A percentile compares a stretch with the other conserved stretches of the same genome.
Evolutionary conservation across 768 basidiomycete genomes (phyloP).

Genomic region (Phanerochaete carnosa): DNA sequence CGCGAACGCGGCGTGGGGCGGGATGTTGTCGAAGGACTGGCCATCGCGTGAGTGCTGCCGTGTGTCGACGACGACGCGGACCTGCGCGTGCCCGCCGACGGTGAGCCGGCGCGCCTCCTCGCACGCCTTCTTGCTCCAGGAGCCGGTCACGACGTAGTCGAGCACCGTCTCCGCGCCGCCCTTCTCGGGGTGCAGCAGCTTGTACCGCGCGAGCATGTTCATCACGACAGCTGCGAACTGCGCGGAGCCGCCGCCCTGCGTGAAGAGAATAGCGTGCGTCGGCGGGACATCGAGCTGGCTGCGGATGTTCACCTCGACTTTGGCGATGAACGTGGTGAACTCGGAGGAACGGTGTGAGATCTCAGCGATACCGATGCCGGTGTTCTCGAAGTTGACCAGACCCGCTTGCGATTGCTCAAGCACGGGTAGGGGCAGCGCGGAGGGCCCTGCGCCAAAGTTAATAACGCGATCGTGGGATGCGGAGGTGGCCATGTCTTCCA

Average conservation of each 20-base stretch:
- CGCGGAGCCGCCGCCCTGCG: conserved; percentile 89
- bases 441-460: conserved; percentile 96
- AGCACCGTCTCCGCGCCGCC: conserved; percentile 50
- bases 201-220: conserved; percentile 86
- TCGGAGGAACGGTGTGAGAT: conserved; percentile 94
- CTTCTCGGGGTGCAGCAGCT: conserved; percentile 65
- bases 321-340: conserved; percentile 67
- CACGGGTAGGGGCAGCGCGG: conserved; percentile 83
- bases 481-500: conserved; percentile 13
- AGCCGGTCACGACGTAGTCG: conserved; percentile 92
- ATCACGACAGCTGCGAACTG: conserved; percentile 92
- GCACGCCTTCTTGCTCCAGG: conserved; percentile 85
- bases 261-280: conserved; percentile 85
- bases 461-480: conserved; percentile 44
- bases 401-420: conserved; percentile 79
- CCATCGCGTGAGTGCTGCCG: conserved; percentile 58
- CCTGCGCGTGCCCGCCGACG: conserved; percentile 40
- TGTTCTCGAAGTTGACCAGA: conserved; percentile 85
- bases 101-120: conserved; percentile 75
- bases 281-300: conserved; percentile 76
- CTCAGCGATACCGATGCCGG: conserved; percentile 95
- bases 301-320: conserved; percentile 65
- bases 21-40: conserved; percentile 78
- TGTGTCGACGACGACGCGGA: conserved; percentile 73
- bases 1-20: conserved; percentile 64